Percentiles rank a stretch among this genome's conserved stretches.
Evolutionary conservation across 2,329 filamentous ascomycete genomes (phyloP).

Genomic region (Orbilia brochopaga): DNA sequence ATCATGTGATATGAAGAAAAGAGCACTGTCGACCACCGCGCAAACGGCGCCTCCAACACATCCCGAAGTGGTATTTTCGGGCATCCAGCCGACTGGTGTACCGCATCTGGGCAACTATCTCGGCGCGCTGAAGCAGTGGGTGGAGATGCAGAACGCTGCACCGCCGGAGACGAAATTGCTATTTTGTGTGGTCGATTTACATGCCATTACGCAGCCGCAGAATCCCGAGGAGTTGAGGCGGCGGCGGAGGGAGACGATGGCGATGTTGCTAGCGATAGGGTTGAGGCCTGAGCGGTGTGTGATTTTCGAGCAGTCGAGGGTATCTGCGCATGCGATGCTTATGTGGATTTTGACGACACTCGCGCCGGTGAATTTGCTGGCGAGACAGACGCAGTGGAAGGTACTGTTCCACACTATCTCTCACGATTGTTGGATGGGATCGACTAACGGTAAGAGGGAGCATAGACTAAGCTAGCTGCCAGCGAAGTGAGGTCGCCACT

Average conservation of each 20-base stretch:
- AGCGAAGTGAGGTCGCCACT: constrained; percentile 66
- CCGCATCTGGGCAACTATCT: constrained; percentile 96
- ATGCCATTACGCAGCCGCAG: constrained; percentile 84
- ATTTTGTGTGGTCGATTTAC: constrained; percentile 90
- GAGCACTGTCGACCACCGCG: constrained; percentile 31
- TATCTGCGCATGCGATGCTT: constrained; percentile 77
- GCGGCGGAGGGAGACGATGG: constrained; percentile 76
- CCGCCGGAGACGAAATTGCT: constrained; percentile 66
- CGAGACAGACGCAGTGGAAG: constrained; percentile 99
- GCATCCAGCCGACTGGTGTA: constrained; percentile 93
- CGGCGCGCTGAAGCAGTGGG: constrained; percentile 87
- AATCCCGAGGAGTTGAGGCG: constrained; percentile 66
- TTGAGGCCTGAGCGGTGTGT: constrained; percentile 76
- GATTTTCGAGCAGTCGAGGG: constrained; percentile 66
- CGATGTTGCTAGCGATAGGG: constrained; percentile 81
- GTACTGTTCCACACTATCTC: constrained; percentile 59
- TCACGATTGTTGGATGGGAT: neutral
- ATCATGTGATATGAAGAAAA: constrained; percentile 46
- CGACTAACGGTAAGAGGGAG: neutral
- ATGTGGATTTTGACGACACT: constrained; percentile 97
- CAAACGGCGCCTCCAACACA: constrained; percentile 52
- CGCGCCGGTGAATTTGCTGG: constrained; percentile 89
- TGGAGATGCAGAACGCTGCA: constrained; percentile 73
- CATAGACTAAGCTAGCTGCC: constrained; percentile 75
- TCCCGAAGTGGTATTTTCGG: constrained; percentile 76